Evolutionary conservation across 768 basidiomycete species (phyloP), one percentile per base, ranked within the genome.

Genomic region (Termitomyces sp.): DNA sequence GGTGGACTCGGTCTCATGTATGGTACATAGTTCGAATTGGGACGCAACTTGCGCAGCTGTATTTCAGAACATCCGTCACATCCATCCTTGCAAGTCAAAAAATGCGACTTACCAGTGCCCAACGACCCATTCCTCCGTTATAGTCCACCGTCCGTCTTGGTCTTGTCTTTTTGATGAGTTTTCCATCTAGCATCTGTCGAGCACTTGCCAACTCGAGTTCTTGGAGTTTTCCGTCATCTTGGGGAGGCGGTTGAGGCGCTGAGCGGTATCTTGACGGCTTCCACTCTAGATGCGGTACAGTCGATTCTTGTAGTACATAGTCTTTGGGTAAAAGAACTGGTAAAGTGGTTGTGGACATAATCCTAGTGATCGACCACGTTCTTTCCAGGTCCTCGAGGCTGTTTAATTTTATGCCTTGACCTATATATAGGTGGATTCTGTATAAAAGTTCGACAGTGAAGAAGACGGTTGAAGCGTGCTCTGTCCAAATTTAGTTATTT

Each of bases 91-190:
- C 25, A 61, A 27, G n/a, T 12, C 1, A 22, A 42, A 23, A 13
- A 32, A 31, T 10, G 20, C 18, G 29, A 74, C 86, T 55, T 66
- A 97, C 94, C 73, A 93, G 67, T 52, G 79, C 71, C 94, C 91
- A 97, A 59, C 94, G 79, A 15, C 88, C 90, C 71, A 96, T 78
- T 2, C 86, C 86, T 27, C 94, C 94, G 61, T 89, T 88, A 63
- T 94, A 98, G 71, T 98, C 97, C 12, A 98, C 95, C 18, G 97
- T 98, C 73, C 94, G 75, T 52, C 95, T 75, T 20, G 97, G 94
- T 57, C 94, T 82, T 44, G 91, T 94, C 76, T 94, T 95, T 79
- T 93, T 96, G 58, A 89, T 80, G 16, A 84, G 74, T 68, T 89
- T 91, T 3, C 91, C 91, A 63, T 93, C 92, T 58, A 89, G 74